Base-by-base conservation (phyloP, 139 green algal genomes). In the Tetradesmus obliquus region DNA sequence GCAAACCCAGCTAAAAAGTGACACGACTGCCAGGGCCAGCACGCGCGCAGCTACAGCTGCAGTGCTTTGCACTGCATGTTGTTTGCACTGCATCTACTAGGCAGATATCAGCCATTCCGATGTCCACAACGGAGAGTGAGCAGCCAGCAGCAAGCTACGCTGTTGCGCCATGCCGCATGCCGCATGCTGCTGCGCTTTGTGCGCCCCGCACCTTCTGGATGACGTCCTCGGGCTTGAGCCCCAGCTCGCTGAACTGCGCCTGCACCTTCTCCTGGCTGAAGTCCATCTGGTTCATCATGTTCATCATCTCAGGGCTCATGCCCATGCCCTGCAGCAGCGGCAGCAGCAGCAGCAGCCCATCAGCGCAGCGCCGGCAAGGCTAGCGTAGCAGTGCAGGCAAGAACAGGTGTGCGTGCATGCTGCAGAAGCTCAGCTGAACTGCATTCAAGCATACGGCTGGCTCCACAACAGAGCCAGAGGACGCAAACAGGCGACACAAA, bases 171-270 rank as follows among this genome's bases (percentile, higher is more conserved):
- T 5, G n/a, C n/a, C 5, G 9, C 53, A 57, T 76, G 22, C 20
- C 3, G 22, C 79, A 24, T 84, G 79, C 20, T 32, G 32, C 32
- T 45, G 88, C 60, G n/a, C 32, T 45, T 13, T 69, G 53, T 54
- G 7, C 13, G 32, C 32, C 32, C 32, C 71, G 2, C 51, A 95
- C 93, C 93, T 97, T 97, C 15, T 88, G 53, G 32, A 98, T 95
- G 32, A 99, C 95, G 51, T 99, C 95, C 88, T 97, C 95, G 2
- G 97, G 97, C 79, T 95, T 96, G 79, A 98, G 94, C 17, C 97
- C 97, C 91, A 98, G 84, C 53, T 96, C 91, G 45, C 95, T 94
- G 90, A 98, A 97, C 95, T 98, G 95, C 72, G 94, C 76, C 91
- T 97, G 95, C 85, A 97, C 93, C 92, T 97, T 95, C 74, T 94